Base-by-base conservation (phyloP, 768 basidiomycete genomes). In the Gloeophyllum trabeum region DNA sequence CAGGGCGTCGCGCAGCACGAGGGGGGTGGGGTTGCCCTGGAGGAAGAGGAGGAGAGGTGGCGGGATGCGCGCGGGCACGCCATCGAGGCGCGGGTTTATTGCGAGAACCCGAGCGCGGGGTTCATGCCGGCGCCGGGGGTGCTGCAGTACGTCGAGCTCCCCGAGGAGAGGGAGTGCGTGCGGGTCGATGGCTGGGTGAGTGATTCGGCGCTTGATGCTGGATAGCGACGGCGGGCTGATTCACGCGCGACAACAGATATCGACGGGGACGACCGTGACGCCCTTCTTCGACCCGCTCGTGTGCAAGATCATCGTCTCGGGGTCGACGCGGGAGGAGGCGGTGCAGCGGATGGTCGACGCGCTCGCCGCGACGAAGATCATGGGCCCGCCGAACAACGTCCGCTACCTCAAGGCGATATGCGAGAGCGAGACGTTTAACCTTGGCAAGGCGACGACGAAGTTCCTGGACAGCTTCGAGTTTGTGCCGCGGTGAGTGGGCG, bases 51-150 rank as follows among this genome's bases (percentile, higher is more conserved):
- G 54, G 12, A 39, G 28, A n/a, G n/a, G n/a, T n/a, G n/a, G n/a
- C n/a, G n/a, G n/a, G 35, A 39, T 16, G 36, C 42, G 6, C 21
- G 25, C 19, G 46, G 51, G 0, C 63, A 71, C 47, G 71, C 73
- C 1, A 70, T 80, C 37, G 78, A 80, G 51, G 71, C 63, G 2
- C 69, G 79, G 4, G 55, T 79, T 2, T 81, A 81, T 47, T 69
- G 76, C 24, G 81, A 83, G 54, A 75, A 79, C 44, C 76, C 80
- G 0, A 63, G 67, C 0, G 66, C 69, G 13, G 59, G 62, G 21
- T 83, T 81, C 54, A 57, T 61, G 38, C 81, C 80, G 4, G 67
- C 69, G 28, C 71, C 80, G 13, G 81, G 81, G 0, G 56, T 80
- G 0, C 61, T 83, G n/a, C 79, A 81, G 45, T 43, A 63, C 26